Conservation (phyloP, 2,329 filamentous ascomycete genomes). For the Fusarium protoensiforme region DNA sequence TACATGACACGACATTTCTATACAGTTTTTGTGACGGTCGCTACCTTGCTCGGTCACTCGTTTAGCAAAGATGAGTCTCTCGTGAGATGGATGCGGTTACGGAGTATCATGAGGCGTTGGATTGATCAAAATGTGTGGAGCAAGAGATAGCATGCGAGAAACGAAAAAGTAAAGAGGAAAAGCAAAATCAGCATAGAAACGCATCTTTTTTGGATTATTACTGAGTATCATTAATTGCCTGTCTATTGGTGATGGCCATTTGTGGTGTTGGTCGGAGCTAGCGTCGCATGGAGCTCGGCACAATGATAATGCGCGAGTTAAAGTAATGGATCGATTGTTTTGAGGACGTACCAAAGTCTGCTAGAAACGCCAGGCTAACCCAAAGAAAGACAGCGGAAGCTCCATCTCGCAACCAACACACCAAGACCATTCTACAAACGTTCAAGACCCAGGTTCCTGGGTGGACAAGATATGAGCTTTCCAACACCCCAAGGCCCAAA, state of each 20-base stretch:
- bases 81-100: conserved; percentile 9
- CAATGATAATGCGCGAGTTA: conserved; percentile 31
- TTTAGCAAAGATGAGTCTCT: conserved; percentile 26
- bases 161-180: conserved; percentile 19
- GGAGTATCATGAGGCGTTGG: conserved; percentile 26
- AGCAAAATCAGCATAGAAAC: not conserved
- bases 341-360: conserved; percentile 23
- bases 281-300: conserved; percentile 6
- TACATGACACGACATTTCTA: conserved; percentile 40
- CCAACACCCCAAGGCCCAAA: conserved; percentile 41
- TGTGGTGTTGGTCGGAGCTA: not conserved
- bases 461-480: conserved; percentile 48
- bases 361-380: conserved; percentile 35
- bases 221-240: not conserved
- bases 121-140: conserved; percentile 17
- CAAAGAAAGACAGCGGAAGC: conserved; percentile 38
- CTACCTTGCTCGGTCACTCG: conserved; percentile 36
- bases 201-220: not conserved
- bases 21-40: conserved; percentile 36
- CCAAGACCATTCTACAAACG: conserved; percentile 37
- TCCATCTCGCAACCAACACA: conserved; percentile 37
- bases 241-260: not conserved
- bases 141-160: conserved; percentile 13
- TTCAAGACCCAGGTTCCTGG: conserved; percentile 35
- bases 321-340: not conserved